A percentile compares a stretch with the other conserved stretches of the same genome.
These are phyloP conservation scores for Salix suchowensis DNA, from an alignment of 345 rosid genomes.

Conservation along the genomic window DNA sequence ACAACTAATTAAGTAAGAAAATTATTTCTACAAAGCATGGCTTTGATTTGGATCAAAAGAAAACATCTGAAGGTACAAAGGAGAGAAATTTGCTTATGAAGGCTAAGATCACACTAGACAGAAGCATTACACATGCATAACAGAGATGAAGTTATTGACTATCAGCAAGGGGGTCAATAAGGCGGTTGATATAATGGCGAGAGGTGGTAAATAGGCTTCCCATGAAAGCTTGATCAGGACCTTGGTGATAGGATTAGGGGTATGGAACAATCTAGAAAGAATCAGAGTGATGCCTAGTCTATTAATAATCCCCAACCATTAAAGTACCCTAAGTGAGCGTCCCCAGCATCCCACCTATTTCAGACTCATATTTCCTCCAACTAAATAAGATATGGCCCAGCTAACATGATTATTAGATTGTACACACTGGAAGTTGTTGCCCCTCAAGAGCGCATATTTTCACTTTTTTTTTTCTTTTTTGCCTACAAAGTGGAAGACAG, in stretches of 20 bases:
- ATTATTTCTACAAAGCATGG: background rate
- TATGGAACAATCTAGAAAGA: background rate
- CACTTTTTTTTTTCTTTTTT: background rate
- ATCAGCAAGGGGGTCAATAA: background rate
- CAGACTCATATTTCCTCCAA: background rate
- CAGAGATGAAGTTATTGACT: background rate
- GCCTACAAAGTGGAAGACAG: no score
- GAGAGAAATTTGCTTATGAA: background rate
- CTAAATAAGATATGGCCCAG: background rate
- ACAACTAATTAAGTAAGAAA: conserved; percentile 1
- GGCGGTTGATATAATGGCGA: background rate
- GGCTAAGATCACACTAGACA: background rate
- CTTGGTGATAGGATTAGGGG: background rate
- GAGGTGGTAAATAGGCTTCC: background rate
- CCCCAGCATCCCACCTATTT: background rate
- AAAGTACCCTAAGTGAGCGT: background rate
- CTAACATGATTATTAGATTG: background rate
- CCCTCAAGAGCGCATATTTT: background rate
- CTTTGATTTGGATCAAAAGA: background rate
- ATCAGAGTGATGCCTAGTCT: background rate
- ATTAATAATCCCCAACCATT: background rate
- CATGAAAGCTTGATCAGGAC: background rate
- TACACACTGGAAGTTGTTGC: background rate
- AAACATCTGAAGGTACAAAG: background rate
- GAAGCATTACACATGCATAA: background rate